A percentile compares a stretch with the other conserved stretches of the same genome.
These are phyloP conservation scores for Prunus davidiana DNA, from an alignment of 306 rosid genomes.

Conservation along the genomic window DNA sequence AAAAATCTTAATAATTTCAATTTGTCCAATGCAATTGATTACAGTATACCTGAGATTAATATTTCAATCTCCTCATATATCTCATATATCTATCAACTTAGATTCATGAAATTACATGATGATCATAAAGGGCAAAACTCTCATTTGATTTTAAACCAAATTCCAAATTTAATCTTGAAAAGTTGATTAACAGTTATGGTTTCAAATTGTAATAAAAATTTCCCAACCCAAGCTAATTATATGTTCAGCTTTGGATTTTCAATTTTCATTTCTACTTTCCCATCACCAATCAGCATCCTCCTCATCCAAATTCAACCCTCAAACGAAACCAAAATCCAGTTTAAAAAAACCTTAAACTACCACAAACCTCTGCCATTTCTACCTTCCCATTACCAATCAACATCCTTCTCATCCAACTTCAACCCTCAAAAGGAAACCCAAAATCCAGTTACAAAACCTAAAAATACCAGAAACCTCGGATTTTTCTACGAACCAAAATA, in stretches of 20 bases:
- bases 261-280: neutral
- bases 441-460: neutral
- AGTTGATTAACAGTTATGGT: neutral
- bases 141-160: neutral
- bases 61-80: neutral
- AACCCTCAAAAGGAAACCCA: neutral
- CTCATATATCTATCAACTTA: neutral
- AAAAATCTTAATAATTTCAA: no score
- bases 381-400: neutral
- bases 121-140: neutral
- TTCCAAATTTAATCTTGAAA: neutral
- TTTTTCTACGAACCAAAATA: neutral
- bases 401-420: neutral
- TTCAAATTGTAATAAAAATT: neutral
- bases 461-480: neutral
- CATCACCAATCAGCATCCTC: no score
- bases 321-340: neutral
- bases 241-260: neutral
- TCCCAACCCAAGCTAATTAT: neutral
- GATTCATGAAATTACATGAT: neutral
- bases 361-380: neutral
- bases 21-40: no score
- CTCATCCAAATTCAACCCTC: neutral
- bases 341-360: neutral
- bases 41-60: no score